phyloP scores from a whole-genome alignment of 495 filamentous ascomycete genomes.

The Paragyromitra xinjiangensis region DNA sequence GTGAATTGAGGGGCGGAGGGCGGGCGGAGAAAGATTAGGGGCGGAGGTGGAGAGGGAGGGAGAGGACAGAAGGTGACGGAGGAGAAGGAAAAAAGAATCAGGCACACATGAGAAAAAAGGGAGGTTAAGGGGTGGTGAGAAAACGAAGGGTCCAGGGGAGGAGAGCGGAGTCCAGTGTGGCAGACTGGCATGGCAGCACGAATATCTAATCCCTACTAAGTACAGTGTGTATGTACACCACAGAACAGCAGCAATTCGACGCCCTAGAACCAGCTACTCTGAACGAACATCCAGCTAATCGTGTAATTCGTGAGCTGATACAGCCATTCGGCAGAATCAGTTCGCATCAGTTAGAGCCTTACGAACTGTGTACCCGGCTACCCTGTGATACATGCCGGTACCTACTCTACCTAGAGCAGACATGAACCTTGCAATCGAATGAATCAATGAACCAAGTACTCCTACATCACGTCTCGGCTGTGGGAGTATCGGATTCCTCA shows the following conservation, averaged over 20 bases:
- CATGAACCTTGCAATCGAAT: conserved; percentile 30
- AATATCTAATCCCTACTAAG: conserved; percentile 50
- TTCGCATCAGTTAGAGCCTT: conserved; percentile 12
- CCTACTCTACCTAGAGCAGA: background rate
- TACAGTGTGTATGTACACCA: conserved; percentile 37
- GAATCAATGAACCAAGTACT: conserved; percentile 30
- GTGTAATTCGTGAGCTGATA: conserved; percentile 33
- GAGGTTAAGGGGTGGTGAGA: conserved; percentile 58
- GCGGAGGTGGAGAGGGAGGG: conserved; percentile 50
- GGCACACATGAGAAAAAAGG: conserved; percentile 58
- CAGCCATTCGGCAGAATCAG: conserved; percentile 21
- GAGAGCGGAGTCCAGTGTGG: conserved; percentile 46
- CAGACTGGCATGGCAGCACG: conserved; percentile 39
- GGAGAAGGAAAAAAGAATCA: conserved; percentile 59
- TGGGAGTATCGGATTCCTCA: conserved; percentile 31
- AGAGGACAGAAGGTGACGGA: conserved; percentile 56
- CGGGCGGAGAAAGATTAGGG: conserved; percentile 50
- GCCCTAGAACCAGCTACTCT: conserved; percentile 26
- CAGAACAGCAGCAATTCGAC: conserved; percentile 18
- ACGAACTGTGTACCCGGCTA: conserved; percentile 24
- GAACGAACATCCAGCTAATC: conserved; percentile 22
- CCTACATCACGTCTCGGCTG: conserved; percentile 15
- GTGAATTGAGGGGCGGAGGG: conserved; percentile 56
- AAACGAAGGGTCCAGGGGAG: conserved; percentile 53
- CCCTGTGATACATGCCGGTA: conserved; percentile 26